These are phyloP conservation scores for Dioszegia aurantiaca DNA, from an alignment of 768 basidiomycete genomes.

Conservation along the genomic window DNA sequence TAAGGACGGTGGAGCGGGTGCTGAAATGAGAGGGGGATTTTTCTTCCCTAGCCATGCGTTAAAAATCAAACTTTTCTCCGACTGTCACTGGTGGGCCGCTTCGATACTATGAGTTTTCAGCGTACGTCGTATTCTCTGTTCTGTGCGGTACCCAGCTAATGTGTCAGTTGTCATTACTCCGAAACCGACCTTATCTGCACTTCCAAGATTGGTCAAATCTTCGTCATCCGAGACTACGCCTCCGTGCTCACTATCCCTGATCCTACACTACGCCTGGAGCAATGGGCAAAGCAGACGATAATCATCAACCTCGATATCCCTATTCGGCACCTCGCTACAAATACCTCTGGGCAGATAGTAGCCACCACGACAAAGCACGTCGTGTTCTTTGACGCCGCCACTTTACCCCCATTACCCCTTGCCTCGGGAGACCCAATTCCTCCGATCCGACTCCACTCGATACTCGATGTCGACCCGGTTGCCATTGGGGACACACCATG, in stretches of 20 bases:
- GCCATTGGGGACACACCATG: no score
- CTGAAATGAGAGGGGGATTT: no score
- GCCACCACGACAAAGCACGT: background rate
- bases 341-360: background rate
- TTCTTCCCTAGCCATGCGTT: no score
- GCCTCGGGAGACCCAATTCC: background rate
- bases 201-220: background rate
- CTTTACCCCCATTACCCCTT: background rate
- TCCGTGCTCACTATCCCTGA: background rate
- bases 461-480: background rate
- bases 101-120: slow-evolving; percentile 5
- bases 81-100: background rate
- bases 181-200: background rate
- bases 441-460: background rate
- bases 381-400: background rate
- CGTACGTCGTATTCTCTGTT: background rate
- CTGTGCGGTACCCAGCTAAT: no score
- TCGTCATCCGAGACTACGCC: slow-evolving; percentile 1
- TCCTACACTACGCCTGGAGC: background rate
- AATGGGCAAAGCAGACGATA: background rate
- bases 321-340: background rate
- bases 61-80: no score
- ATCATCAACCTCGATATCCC: background rate
- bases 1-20: no score
- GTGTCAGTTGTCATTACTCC: background rate